Percentiles rank a stretch among this genome's conserved stretches.
phyloP scores from a whole-genome alignment of 805 yeast species.

The Candida arabinofermentans region DNA sequence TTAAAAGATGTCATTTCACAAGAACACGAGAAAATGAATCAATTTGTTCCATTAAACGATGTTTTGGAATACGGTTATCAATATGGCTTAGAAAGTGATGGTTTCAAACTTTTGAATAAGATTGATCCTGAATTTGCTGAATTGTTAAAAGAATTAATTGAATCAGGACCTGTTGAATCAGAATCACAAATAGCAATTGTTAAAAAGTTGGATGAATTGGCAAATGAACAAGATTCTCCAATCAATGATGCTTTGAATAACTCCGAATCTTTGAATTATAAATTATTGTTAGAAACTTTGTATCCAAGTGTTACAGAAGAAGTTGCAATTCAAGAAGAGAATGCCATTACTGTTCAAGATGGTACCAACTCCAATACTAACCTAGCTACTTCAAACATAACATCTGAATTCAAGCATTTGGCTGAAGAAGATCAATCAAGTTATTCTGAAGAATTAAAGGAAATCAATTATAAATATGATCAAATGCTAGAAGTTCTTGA shows the following conservation, averaged over 20 bases:
- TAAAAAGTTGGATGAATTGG: slow-evolving; percentile 16
- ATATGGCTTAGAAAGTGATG: slow-evolving; percentile 24
- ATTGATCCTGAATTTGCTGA: slow-evolving; percentile 23
- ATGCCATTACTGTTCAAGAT: background rate
- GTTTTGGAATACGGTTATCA: slow-evolving; percentile 19
- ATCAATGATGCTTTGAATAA: slow-evolving; percentile 21
- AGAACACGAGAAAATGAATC: slow-evolving; percentile 20
- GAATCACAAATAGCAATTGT: slow-evolving; percentile 15
- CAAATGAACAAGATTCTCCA: slow-evolving; percentile 15
- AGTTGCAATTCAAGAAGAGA: background rate
- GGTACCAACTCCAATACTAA: background rate
- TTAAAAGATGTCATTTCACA: slow-evolving; percentile 13
- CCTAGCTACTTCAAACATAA: background rate
- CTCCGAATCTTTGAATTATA: slow-evolving; percentile 20
- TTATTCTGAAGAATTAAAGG: slow-evolving; percentile 17
- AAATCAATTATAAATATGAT: slow-evolving; percentile 29
- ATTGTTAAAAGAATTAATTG: slow-evolving; percentile 7
- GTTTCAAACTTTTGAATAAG: slow-evolving; percentile 16
- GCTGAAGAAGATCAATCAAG: slow-evolving; percentile 21
- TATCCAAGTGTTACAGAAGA: slow-evolving; percentile 1
- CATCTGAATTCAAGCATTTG: slow-evolving; percentile 1
- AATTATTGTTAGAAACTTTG: slow-evolving; percentile 14
- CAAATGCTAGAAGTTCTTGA: slow-evolving; percentile 24
- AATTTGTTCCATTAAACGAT: slow-evolving; percentile 20
- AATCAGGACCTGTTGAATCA: slow-evolving; percentile 7